Evolutionary conservation across 352 stramenopile species (phyloP), one percentile per base, ranked within the genome.

Genomic region (Phytophthora foliorum): DNA sequence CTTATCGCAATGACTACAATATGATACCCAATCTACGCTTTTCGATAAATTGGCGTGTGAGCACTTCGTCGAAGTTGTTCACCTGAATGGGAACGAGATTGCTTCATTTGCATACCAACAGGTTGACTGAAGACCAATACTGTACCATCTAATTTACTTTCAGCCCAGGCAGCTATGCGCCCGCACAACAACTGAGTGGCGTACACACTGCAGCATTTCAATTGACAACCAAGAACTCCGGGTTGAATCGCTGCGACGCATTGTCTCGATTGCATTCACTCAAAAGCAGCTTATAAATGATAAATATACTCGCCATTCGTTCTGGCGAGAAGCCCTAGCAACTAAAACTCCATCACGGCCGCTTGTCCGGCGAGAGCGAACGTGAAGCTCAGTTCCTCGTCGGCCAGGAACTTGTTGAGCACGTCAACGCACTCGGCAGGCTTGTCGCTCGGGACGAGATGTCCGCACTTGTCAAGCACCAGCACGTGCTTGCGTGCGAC

Each of bases 391-490:
- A 78, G 71, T 41, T 78, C 67, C 17, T 75, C 57, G 41, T 81
- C 65, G 1, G 63, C 57, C 7, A 93, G 51, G 32, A 93, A 89
- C 52, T 77, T 67, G 69, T 89, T 90, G 69, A 93, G 80, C 50
- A 85, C 74, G 10, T 76, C 69, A 24, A 83, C 58, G 68, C 78
- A 88, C 45, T 88, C 80, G 7, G 56, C 61, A 21, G 82, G 67
- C 42, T 82, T 88, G 48, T 92, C 83, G 31, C 75, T 77, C 52
- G 86, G 75, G 29, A 91, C 50, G n/a, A 80, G 74, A 58, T 93
- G 85, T 7, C 85, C 85, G 44, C 82, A 90, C 19, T 90, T 72
- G 46, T 88, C 76, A 3, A 90, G 70, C 4, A 89, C 65, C 22
- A 90, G 52, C 32, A 85, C 58, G 34, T 89, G 69, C 51, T 84